Conservation (phyloP, 1,284 basidiomycete species). For the Sporisorium exsertum region DNA sequence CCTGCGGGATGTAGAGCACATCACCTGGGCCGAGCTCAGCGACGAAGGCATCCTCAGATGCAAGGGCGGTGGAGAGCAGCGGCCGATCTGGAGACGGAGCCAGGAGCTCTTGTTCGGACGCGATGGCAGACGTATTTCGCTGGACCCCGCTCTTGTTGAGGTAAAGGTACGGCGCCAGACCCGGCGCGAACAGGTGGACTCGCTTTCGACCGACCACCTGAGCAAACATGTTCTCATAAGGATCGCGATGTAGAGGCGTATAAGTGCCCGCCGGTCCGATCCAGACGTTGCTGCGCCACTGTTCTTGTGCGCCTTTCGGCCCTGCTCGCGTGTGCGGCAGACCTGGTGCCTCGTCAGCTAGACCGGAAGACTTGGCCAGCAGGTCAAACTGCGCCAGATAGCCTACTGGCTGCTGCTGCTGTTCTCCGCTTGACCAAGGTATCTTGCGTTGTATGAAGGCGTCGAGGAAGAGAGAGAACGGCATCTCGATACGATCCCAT, state of each 20-base stretch:
- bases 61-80: constrained; percentile 32
- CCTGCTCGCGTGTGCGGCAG: constrained; percentile 52
- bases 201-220: constrained; percentile 55
- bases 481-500: constrained; percentile 54
- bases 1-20: constrained; percentile 49
- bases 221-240: constrained; percentile 55
- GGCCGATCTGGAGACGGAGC: constrained; percentile 17
- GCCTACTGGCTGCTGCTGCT: constrained; percentile 28
- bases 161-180: constrained; percentile 30
- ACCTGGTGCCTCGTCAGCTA: constrained; percentile 42
- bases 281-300: constrained; percentile 58
- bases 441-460: constrained; percentile 51
- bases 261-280: constrained; percentile 52
- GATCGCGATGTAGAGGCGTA: constrained; percentile 55
- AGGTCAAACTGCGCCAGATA: constrained; percentile 56
- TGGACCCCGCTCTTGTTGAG: constrained; percentile 33
- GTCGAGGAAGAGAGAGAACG: constrained; percentile 53
- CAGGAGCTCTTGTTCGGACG: constrained; percentile 42
- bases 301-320: constrained; percentile 41
- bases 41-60: constrained; percentile 17
- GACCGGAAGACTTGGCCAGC: constrained; percentile 28
- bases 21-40: constrained; percentile 45
- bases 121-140: constrained; percentile 46
- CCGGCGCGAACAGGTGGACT: constrained; percentile 47
- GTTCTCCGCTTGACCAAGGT: constrained; percentile 21